These are phyloP conservation scores for Nakazawaea siamensis DNA, from an alignment of 805 yeast genomes.

Conservation along the genomic window DNA sequence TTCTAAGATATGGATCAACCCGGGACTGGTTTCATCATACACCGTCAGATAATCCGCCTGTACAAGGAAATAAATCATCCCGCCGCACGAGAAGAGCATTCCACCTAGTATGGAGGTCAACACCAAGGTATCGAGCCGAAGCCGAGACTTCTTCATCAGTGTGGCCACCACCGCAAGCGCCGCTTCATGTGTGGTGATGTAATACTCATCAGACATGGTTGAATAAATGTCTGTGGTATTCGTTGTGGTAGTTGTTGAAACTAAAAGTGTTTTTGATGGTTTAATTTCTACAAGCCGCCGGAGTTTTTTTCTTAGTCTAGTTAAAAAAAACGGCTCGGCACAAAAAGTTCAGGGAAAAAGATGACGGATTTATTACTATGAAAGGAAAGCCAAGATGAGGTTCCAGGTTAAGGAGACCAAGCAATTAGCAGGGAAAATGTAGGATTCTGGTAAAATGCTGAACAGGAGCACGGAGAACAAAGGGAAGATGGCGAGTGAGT, in stretches of 20 bases:
- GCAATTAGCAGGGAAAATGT: constrained; percentile 53
- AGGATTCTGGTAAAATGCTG: constrained; percentile 34
- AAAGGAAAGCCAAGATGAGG: constrained; percentile 33
- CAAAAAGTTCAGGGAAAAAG: too few species aligned
- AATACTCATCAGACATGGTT: constrained; percentile 39
- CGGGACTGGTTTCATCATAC: constrained; percentile 35
- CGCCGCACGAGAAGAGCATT: constrained; percentile 59
- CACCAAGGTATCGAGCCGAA: constrained; percentile 48
- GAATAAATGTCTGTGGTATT: not conserved
- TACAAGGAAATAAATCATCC: constrained; percentile 54
- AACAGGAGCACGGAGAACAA: constrained; percentile 43
- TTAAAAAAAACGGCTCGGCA: too few species aligned
- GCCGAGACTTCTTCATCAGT: constrained; percentile 73
- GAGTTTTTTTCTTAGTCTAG: too few species aligned
- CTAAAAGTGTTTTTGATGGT: too few species aligned
- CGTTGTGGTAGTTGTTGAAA: constrained; percentile 1
- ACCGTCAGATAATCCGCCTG: constrained; percentile 43
- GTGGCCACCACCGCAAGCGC: constrained; percentile 83
- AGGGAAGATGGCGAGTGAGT: constrained; percentile 55
- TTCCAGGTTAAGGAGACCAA: constrained; percentile 50
- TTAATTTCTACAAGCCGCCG: too few species aligned
- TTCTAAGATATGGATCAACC: constrained; percentile 44
- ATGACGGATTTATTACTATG: too few species aligned
- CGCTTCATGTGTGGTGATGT: constrained; percentile 71
- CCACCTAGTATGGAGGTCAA: constrained; percentile 68